Conservation (phyloP, 768 basidiomycete species). For the Pulveroboletus sp. region DNA sequence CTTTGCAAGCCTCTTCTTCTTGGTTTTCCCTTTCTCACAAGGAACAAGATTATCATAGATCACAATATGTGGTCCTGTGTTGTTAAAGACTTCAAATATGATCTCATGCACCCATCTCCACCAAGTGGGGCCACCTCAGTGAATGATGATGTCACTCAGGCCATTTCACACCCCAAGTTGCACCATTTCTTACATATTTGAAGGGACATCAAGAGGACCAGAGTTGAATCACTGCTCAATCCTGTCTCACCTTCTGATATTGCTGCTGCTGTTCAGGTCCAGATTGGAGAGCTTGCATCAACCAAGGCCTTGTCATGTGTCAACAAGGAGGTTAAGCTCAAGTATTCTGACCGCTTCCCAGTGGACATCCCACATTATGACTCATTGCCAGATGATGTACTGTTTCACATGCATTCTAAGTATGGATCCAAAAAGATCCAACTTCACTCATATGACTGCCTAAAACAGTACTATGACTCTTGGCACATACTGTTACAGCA, state of each 20-base stretch:
- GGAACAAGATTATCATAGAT: not conserved
- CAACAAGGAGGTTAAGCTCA: no score
- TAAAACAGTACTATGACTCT: conserved; percentile 29
- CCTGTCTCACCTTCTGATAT: no score
- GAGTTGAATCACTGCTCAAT: no score
- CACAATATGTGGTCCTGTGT: not conserved
- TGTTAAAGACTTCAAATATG: not conserved
- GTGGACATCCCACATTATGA: conserved; percentile 23
- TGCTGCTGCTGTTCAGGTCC: no score
- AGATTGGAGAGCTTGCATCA: no score
- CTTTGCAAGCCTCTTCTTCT: not conserved
- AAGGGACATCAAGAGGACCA: no score
- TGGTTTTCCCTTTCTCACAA: not conserved
- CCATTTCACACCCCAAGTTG: no score
- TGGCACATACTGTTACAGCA: conserved; percentile 34
- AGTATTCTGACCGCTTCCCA: conserved; percentile 29
- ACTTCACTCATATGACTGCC: conserved; percentile 29
- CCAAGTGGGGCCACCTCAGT: no score
- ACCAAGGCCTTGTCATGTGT: no score
- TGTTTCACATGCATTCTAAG: conserved; percentile 24
- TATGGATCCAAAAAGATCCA: no score
- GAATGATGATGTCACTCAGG: no score
- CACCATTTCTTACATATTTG: no score
- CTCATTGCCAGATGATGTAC: conserved; percentile 19
- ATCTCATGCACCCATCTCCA: not conserved